phyloP scores from a whole-genome alignment of 106 monocot species.

The Cymbidium sinense region DNA sequence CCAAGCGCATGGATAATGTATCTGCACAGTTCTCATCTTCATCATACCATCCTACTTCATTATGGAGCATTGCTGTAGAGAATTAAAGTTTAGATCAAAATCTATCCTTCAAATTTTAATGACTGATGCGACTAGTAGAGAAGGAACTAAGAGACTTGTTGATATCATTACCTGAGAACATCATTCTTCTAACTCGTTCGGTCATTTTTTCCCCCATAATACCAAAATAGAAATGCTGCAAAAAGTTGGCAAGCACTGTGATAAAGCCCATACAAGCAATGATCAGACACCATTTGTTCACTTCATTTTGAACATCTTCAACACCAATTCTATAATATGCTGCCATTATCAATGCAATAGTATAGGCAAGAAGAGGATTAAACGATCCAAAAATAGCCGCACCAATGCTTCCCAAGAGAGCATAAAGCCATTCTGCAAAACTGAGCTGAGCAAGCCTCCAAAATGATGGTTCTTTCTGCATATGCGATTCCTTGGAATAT shows the following conservation, averaged over 20 bases:
- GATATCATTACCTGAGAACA: slow-evolving; percentile 79
- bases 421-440: slow-evolving; percentile 93
- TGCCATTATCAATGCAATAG: slow-evolving; percentile 70
- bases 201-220: slow-evolving; percentile 99
- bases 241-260: slow-evolving; percentile 90
- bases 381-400: slow-evolving; percentile 99
- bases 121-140: background rate
- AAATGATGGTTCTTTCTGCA: slow-evolving; percentile 56
- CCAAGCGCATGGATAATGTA: slow-evolving; percentile 80
- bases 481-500: slow-evolving; percentile 17
- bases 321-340: slow-evolving; percentile 66
- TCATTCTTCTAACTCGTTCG: slow-evolving; percentile 93
- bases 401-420: slow-evolving; percentile 83
- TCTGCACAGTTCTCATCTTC: slow-evolving; percentile 93
- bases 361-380: slow-evolving; percentile 93
- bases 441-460: slow-evolving; percentile 90
- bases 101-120: background rate
- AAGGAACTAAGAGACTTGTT: background rate
- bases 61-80: slow-evolving; percentile 73
- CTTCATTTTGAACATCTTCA: slow-evolving; percentile 57
- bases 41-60: slow-evolving; percentile 99
- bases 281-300: slow-evolving; percentile 86
- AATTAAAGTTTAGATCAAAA: background rate
- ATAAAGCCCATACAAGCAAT: slow-evolving; percentile 88
- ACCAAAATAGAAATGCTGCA: slow-evolving; percentile 99